A percentile compares a stretch with the other conserved stretches of the same genome.
Evolutionary conservation across 176 grass and related monocot genomes (phyloP).

Genomic region (Carex littledalei): DNA sequence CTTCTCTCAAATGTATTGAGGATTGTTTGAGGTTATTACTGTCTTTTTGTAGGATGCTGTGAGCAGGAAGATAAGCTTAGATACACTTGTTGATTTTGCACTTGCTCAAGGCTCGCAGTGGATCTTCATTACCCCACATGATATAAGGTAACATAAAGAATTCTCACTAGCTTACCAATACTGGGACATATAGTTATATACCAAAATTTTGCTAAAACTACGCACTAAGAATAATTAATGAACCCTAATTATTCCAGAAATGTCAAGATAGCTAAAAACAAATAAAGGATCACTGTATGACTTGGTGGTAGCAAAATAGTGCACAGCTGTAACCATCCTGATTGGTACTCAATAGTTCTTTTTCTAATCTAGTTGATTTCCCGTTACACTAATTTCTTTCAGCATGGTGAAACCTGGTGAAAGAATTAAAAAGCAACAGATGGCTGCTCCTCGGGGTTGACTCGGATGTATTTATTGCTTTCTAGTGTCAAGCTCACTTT

Average conservation of each 20-base stretch:
- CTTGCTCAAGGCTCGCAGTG: conserved; percentile 78
- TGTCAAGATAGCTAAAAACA: background rate
- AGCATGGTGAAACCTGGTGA: conserved; percentile 85
- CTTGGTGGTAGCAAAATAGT: background rate
- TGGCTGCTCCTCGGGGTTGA: conserved; percentile 77
- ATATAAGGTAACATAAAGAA: conserved; percentile 64
- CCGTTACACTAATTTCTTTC: conserved; percentile 16
- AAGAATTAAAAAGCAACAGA: conserved; percentile 86
- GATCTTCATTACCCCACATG: conserved; percentile 90
- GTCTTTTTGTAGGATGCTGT: conserved; percentile 68
- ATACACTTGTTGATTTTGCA: conserved; percentile 84
- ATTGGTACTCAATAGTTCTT: background rate
- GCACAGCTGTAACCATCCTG: background rate
- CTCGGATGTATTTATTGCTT: background rate
- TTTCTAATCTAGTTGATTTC: background rate
- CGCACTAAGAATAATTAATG: background rate
- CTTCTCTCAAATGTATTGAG: background rate
- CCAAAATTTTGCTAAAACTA: background rate
- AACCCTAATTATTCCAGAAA: background rate
- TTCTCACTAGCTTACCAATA: background rate
- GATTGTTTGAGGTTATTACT: conserved; percentile 17
- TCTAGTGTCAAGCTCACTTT: background rate
- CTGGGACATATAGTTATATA: background rate
- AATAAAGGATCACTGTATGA: background rate
- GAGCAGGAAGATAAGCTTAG: conserved; percentile 92